Conservation (phyloP, 768 basidiomycete species). For the Mycena crocata region DNA sequence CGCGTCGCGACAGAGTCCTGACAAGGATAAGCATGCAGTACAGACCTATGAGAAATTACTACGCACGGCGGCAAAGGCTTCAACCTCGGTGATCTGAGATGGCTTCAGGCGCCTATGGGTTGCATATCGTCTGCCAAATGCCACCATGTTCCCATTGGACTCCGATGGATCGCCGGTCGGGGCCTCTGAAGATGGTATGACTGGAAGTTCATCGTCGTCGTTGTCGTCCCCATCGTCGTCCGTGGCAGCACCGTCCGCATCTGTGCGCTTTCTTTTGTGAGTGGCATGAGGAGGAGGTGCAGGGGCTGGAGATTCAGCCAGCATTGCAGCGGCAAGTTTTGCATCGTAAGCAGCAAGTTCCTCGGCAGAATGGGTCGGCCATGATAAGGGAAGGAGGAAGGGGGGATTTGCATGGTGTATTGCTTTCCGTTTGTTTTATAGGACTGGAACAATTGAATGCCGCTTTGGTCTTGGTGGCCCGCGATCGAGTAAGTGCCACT, state of each 20-base stretch:
- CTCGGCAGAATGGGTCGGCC: neutral
- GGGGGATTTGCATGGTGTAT: neutral
- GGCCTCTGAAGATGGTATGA: neutral
- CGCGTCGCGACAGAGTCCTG: neutral
- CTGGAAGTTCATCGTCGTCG: neutral
- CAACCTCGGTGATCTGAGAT: constrained; percentile 2
- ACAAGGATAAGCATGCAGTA: neutral
- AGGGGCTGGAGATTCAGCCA: neutral
- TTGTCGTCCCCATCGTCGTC: neutral
- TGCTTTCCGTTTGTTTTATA: neutral
- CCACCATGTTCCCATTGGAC: neutral
- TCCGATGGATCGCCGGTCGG: neutral
- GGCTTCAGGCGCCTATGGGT: constrained; percentile 10
- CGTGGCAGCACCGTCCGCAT: too few relatives aligned
- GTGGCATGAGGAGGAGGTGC: neutral
- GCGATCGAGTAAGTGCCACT: too few relatives aligned
- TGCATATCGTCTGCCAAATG: neutral
- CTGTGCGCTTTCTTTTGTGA: neutral
- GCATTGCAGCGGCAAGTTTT: neutral
- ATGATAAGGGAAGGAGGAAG: neutral
- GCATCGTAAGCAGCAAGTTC: neutral
- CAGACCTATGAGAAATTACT: neutral
- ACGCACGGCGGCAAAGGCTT: neutral
- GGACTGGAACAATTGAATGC: neutral
- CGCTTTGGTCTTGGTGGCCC: neutral